These are phyloP conservation scores for Gelatoporia subvermispora DNA, from an alignment of 768 basidiomycete genomes.

Conservation along the genomic window DNA sequence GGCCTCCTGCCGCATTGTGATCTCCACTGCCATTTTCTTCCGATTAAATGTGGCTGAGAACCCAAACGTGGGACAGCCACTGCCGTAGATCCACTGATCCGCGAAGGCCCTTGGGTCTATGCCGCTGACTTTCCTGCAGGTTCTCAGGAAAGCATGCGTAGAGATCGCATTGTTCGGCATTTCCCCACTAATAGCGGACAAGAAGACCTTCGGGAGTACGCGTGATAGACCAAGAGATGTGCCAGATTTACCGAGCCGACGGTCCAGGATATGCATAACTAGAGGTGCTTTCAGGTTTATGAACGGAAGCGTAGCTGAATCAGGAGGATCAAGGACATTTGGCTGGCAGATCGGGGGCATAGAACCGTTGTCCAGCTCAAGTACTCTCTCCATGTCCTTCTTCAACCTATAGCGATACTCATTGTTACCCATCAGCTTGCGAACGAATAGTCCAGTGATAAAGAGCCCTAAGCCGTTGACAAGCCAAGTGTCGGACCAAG, in stretches of 20 bases:
- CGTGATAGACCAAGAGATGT: slow-evolving; percentile 92
- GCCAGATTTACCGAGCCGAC: slow-evolving; percentile 89
- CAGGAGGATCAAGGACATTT: slow-evolving; percentile 78
- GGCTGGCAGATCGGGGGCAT: slow-evolving; percentile 96
- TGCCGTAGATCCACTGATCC: slow-evolving; percentile 99
- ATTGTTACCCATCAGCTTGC: slow-evolving; percentile 89
- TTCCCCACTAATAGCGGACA: slow-evolving; percentile 91
- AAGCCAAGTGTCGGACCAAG: slow-evolving; percentile 95
- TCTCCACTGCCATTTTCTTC: slow-evolving; percentile 98
- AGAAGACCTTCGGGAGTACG: slow-evolving; percentile 90
- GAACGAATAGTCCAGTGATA: slow-evolving; percentile 82
- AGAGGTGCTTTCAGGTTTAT: slow-evolving; percentile 93
- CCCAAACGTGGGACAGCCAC: slow-evolving; percentile 88
- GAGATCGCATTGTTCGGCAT: slow-evolving; percentile 80
- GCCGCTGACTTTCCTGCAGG: slow-evolving; percentile 89
- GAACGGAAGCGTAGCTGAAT: slow-evolving; percentile 73
- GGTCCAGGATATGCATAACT: slow-evolving; percentile 94
- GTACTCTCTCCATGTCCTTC: slow-evolving; percentile 92
- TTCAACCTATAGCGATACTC: slow-evolving; percentile 94
- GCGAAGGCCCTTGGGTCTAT: slow-evolving; percentile 87
- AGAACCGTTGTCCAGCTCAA: slow-evolving; percentile 79
- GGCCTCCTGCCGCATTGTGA: slow-evolving; percentile 86
- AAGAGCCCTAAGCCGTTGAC: slow-evolving; percentile 90
- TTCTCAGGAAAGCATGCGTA: slow-evolving; percentile 86
- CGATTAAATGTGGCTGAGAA: slow-evolving; percentile 91